Evolutionary conservation across 306 rosid genomes (phyloP).

Genomic region (Elaeagnus macrophylla): DNA sequence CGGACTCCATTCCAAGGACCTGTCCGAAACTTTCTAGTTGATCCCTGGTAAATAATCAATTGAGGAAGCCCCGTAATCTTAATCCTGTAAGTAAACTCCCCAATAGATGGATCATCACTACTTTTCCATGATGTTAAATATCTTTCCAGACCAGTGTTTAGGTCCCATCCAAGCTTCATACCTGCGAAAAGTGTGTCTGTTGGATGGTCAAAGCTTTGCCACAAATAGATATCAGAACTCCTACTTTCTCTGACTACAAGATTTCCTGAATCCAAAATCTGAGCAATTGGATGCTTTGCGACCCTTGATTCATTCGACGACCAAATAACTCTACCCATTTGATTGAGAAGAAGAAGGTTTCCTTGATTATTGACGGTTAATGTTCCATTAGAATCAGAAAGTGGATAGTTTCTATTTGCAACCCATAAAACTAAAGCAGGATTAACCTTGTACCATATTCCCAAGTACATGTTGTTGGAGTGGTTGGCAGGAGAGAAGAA

Average conservation of each 20-base stretch:
- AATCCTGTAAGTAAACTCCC: neutral
- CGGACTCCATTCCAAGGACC: slow-evolving; percentile 5
- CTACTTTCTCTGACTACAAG: slow-evolving; percentile 17
- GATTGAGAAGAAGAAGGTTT: slow-evolving; percentile 3
- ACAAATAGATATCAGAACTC: neutral
- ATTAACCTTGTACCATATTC: neutral
- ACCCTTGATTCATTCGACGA: neutral
- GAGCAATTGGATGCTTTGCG: slow-evolving; percentile 10
- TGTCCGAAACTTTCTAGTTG: neutral
- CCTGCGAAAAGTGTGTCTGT: slow-evolving; percentile 21
- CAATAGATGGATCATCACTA: neutral
- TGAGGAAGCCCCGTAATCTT: neutral
- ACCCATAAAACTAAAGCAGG: neutral
- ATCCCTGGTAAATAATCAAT: neutral
- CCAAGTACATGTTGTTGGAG: neutral
- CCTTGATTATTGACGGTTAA: neutral
- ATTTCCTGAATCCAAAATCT: slow-evolving; percentile 28
- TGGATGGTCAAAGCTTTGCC: slow-evolving; percentile 37
- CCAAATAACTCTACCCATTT: neutral
- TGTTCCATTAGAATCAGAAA: neutral
- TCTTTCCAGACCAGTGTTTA: neutral
- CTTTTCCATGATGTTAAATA: neutral
- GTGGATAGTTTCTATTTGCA: slow-evolving; percentile 6
- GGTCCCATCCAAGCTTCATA: slow-evolving; percentile 19
- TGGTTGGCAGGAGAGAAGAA: neutral